Conservation (phyloP, 2,329 filamentous ascomycete species). For the Parascedosporium putredinis region DNA sequence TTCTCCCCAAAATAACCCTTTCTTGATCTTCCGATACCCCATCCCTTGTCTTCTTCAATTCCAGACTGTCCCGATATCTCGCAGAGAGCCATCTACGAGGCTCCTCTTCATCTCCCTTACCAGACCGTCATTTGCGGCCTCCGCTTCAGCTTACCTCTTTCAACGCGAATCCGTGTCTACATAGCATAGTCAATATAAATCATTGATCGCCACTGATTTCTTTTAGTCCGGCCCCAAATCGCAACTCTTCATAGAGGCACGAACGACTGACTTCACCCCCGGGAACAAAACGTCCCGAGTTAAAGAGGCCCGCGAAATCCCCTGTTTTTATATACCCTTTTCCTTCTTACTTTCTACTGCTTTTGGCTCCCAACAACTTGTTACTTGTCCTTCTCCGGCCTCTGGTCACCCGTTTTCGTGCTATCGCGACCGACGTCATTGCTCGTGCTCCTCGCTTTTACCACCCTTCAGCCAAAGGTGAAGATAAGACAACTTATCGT, state of each 20-base stretch:
- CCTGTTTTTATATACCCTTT: background rate
- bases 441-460: no score
- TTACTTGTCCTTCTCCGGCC: no score
- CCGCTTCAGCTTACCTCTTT: background rate
- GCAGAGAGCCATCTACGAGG: background rate
- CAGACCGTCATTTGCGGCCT: background rate
- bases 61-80: background rate
- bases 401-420: no score
- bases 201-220: background rate
- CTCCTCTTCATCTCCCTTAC: background rate
- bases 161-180: background rate
- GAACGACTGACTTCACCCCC: background rate
- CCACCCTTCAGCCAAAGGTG: no score
- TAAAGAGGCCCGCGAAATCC: background rate
- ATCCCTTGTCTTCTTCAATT: background rate
- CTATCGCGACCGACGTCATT: no score
- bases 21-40: background rate
- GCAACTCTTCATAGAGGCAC: background rate
- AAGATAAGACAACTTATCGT: no score
- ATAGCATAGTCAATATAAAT: slow-evolving; percentile 8
- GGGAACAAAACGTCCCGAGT: background rate
- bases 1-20: background rate
- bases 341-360: background rate
- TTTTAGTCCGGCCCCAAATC: background rate
- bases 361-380: no score